Percentiles rank a stretch among this genome's conserved stretches.
These are phyloP conservation scores for Ophiosphaerella korrae DNA, from an alignment of 2,329 filamentous ascomycete genomes.

Conservation along the genomic window DNA sequence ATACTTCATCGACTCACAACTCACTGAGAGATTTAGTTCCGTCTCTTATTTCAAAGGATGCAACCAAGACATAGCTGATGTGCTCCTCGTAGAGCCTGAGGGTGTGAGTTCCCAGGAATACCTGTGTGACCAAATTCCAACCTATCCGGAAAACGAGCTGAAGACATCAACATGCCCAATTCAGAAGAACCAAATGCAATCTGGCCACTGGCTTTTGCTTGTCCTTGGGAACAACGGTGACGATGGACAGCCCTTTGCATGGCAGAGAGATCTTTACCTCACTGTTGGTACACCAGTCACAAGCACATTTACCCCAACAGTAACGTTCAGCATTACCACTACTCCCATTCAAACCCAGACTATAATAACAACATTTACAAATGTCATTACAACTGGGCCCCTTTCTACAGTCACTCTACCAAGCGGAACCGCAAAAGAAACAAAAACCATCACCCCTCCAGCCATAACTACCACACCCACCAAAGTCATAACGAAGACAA, in stretches of 20 bases:
- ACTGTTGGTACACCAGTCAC: constrained; percentile 42
- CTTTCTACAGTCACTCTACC: constrained; percentile 39
- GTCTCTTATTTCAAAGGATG: constrained; percentile 54
- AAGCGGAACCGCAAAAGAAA: constrained; percentile 38
- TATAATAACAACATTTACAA: constrained; percentile 26
- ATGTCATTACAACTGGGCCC: constrained; percentile 33
- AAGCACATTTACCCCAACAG: constrained; percentile 38
- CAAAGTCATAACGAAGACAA: constrained; percentile 34
- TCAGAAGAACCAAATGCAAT: constrained; percentile 50
- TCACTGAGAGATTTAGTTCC: constrained; percentile 49
- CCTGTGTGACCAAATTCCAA: constrained; percentile 49
- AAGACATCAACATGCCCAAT: constrained; percentile 52
- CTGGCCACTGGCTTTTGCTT: constrained; percentile 52
- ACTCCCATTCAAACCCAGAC: constrained; percentile 34
- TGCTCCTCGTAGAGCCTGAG: constrained; percentile 50
- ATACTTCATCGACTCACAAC: constrained; percentile 55
- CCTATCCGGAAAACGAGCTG: constrained; percentile 47
- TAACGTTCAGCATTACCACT: constrained; percentile 38
- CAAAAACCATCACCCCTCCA: constrained; percentile 39
- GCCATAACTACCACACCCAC: constrained; percentile 31
- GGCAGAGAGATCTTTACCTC: constrained; percentile 47
- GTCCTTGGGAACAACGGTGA: constrained; percentile 53
- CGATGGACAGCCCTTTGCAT: constrained; percentile 50
- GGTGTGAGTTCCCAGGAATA: constrained; percentile 40
- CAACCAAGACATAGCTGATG: constrained; percentile 47